These are phyloP conservation scores for Entophlyctis helioformis DNA, from an alignment of 192 early-diverging fungal species.

Conservation along the genomic window DNA sequence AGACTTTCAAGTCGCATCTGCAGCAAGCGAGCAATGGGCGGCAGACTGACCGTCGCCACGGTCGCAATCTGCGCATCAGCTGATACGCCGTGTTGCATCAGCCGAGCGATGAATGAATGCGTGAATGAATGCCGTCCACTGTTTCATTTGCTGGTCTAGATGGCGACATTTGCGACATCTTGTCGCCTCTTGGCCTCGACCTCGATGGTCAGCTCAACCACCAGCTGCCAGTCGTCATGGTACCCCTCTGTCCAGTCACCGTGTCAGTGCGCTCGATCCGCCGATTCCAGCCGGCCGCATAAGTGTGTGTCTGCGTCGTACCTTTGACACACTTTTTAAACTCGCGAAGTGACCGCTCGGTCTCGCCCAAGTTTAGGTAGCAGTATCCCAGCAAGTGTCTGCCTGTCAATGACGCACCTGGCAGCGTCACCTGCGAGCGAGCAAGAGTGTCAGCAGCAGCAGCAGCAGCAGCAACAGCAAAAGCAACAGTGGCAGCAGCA, in stretches of 20 bases:
- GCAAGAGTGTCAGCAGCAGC: too few species aligned
- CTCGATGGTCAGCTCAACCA: conserved; percentile 48
- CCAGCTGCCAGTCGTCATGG: conserved; percentile 49
- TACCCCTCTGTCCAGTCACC: conserved; percentile 23
- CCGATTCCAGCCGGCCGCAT: not conserved
- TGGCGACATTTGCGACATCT: too few species aligned
- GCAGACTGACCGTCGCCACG: too few species aligned
- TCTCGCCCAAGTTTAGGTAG: conserved; percentile 38
- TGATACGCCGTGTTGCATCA: too few species aligned
- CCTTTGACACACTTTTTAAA: conserved; percentile 52
- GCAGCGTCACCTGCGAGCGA: conserved; percentile 26
- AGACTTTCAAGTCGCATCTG: too few species aligned
- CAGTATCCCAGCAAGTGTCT: conserved; percentile 49
- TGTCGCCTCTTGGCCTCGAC: conserved; percentile 27
- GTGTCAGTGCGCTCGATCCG: not conserved
- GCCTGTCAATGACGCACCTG: conserved; percentile 29
- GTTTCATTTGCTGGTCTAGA: too few species aligned
- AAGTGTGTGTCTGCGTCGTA: conserved; percentile 1
- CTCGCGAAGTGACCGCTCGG: conserved; percentile 33
- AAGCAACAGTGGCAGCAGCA: not conserved
- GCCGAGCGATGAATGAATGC: too few species aligned
- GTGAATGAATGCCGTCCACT: too few species aligned
- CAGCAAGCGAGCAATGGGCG: too few species aligned
- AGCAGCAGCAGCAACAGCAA: too few species aligned
- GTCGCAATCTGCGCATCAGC: too few species aligned